A percentile compares a stretch with the other conserved stretches of the same genome.
Evolutionary conservation across 176 grass and related monocot species (phyloP).

Genomic region (Eragrostis curvula): DNA sequence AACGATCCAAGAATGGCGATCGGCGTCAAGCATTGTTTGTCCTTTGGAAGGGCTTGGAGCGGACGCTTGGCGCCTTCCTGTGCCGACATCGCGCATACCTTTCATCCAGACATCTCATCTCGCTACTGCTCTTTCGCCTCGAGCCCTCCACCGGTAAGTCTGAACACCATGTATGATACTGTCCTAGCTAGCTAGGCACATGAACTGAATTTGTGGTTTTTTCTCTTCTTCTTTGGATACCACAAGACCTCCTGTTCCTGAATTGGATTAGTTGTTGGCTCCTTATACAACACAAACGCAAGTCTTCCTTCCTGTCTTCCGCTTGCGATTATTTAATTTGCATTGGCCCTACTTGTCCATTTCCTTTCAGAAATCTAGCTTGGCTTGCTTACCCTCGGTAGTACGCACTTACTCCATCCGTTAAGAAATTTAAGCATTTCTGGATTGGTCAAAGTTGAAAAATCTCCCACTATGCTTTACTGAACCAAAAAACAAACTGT

Average conservation of each 20-base stretch:
- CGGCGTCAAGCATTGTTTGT: neutral
- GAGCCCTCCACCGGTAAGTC: neutral
- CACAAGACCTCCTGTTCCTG: neutral
- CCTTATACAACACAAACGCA: neutral
- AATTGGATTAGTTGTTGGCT: neutral
- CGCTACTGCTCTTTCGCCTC: neutral
- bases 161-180: neutral
- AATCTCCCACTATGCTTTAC: too few species aligned
- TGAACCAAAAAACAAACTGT: too few species aligned
- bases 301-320: too few species aligned
- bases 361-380: too few species aligned
- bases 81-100: slow-evolving; percentile 45
- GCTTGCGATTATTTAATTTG: too few species aligned
- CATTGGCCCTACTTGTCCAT: too few species aligned
- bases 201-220: neutral
- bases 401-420: too few species aligned
- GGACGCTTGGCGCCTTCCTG: slow-evolving; percentile 39
- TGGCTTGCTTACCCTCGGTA: too few species aligned
- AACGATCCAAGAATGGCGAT: neutral
- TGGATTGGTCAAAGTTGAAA: too few species aligned
- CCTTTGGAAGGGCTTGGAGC: slow-evolving; percentile 26
- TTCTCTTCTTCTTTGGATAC: neutral
- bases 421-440: too few species aligned
- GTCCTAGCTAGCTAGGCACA: neutral
- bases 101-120: slow-evolving; percentile 25